Evolutionary conservation across 2,329 filamentous ascomycete species (phyloP), one percentile per base, ranked within the genome.

Genomic region (Pseudogymnoascus destructans): DNA sequence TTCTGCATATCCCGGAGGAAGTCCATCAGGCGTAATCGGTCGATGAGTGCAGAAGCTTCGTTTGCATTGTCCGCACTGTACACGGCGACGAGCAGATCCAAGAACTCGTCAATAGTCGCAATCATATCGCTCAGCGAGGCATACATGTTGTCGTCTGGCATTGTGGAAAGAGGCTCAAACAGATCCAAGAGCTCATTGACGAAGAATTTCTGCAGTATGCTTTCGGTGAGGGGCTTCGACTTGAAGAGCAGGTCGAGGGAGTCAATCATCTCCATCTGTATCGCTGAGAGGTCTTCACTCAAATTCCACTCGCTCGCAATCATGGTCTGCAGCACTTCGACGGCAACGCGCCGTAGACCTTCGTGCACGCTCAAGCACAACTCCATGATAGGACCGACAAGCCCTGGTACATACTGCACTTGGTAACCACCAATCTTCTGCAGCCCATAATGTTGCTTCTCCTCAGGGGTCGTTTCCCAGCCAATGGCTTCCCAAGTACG

Each of bases 241-340:
- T 96, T 95, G 77, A 96, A 96, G 57, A 95, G 81, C 21, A 80
- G 77, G 68, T 98, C 93, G 58, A 98, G 74, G 63, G 88, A 95
- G 66, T 96, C 92, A 65, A 98, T 95, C 76, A 97, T 91, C 71
- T 96, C 93, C 1, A 90, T 93, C 71, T 97, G 91, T 57, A 98
- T 87, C 54, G 93, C 84, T 2, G 86, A 86, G 54, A 98, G 74
- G 69, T 97, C 92, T 69, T 95, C 88, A 68, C 90, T 96, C 63
- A 98, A 73, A 13, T 90, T 91, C 93, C 93, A 98, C 72, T 98
- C 93, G 72, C 91, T 95, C 64, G 97, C 85, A 66, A 98, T 95
- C 93, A 98, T 98, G 2, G 90, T 95, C 70, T 95, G 90, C 61
- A 98, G 73, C 17, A 98, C 87, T 69, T 95, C 88, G 27, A 96